These are phyloP conservation scores for Erodium moschatum DNA, from an alignment of 441 rosid genomes.

Conservation along the genomic window DNA sequence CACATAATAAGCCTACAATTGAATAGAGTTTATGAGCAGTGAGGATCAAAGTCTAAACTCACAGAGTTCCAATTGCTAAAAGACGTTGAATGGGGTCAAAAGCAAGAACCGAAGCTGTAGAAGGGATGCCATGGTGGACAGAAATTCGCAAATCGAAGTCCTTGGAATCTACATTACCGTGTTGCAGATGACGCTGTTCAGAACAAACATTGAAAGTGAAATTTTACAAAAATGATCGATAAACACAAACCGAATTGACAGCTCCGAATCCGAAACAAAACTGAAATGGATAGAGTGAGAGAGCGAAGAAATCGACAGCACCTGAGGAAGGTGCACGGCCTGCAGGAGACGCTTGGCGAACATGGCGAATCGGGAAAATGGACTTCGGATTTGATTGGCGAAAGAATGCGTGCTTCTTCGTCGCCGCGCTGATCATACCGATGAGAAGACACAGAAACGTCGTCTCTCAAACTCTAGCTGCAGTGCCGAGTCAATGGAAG, in stretches of 20 bases:
- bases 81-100: conserved; percentile 53
- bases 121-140: conserved; percentile 54
- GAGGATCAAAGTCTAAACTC: conserved; percentile 52
- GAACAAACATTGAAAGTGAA: background rate
- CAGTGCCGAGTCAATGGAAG: background rate
- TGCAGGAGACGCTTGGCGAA: conserved; percentile 47
- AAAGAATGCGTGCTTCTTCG: conserved; percentile 2
- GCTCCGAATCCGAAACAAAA: background rate
- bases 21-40: conserved; percentile 48
- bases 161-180: conserved; percentile 28
- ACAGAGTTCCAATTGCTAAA: conserved; percentile 61
- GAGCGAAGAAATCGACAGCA: background rate
- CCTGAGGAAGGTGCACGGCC: conserved; percentile 37
- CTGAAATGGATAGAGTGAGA: background rate
- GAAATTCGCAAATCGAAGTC: conserved; percentile 40
- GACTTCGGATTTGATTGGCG: background rate
- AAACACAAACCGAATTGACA: background rate
- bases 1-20: background rate
- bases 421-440: conserved; percentile 11
- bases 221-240: background rate
- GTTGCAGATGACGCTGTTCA: conserved; percentile 20
- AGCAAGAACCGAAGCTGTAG: conserved; percentile 52
- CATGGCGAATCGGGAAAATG: conserved; percentile 24
- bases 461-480: background rate
- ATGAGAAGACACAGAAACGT: background rate